A percentile compares a stretch with the other conserved stretches of the same genome.
These are phyloP conservation scores for Tilletia indica DNA, from an alignment of 1,284 basidiomycete genomes.

Conservation along the genomic window DNA sequence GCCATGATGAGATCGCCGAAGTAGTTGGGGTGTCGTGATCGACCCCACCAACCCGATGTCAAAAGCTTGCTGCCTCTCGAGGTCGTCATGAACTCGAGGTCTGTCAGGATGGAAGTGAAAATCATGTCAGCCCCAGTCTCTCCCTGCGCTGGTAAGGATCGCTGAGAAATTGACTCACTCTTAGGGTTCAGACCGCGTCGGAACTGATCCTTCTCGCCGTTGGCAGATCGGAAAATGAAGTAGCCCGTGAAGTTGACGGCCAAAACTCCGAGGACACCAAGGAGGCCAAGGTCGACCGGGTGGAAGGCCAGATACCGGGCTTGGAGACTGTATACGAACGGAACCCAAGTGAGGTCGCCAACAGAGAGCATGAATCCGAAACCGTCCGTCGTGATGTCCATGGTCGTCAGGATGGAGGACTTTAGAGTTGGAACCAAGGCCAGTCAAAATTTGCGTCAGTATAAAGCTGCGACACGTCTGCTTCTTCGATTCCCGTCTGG, in stretches of 20 bases:
- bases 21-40: slow-evolving; percentile 77
- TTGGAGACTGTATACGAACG: slow-evolving; percentile 90
- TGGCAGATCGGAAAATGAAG: slow-evolving; percentile 85
- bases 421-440: slow-evolving; percentile 14
- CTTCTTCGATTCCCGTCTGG: too few species aligned
- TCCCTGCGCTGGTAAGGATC: background rate
- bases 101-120: slow-evolving; percentile 39
- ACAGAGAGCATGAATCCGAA: slow-evolving; percentile 98
- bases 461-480: background rate
- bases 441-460: slow-evolving; percentile 6
- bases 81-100: slow-evolving; percentile 79
- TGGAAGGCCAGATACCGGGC: slow-evolving; percentile 88
- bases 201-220: slow-evolving; percentile 94
- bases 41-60: slow-evolving; percentile 96
- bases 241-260: slow-evolving; percentile 74
- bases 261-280: slow-evolving; percentile 67
- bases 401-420: slow-evolving; percentile 80
- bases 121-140: background rate
- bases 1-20: slow-evolving; percentile 81
- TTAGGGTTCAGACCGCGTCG: slow-evolving; percentile 90
- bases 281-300: slow-evolving; percentile 73
- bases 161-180: slow-evolving; percentile 54
- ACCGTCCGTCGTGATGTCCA: slow-evolving; percentile 97
- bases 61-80: slow-evolving; percentile 83
- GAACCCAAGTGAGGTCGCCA: slow-evolving; percentile 91